phyloP scores from a whole-genome alignment of 2,329 filamentous ascomycete species.

The Orbilia ellipsospora region DNA sequence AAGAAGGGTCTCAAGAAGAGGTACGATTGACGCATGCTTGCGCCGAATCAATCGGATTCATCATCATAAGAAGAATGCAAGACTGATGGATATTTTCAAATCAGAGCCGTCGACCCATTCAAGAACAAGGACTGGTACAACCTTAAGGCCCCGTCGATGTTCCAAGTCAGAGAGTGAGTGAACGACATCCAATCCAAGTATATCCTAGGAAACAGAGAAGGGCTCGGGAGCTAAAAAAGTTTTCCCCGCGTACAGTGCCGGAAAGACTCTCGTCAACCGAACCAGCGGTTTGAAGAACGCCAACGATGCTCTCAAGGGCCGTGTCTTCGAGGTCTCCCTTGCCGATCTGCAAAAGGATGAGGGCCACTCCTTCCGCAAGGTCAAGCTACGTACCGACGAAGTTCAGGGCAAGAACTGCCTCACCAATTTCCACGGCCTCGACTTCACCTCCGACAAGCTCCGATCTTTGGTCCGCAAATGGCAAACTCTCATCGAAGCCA shows the following conservation, averaged over 20 bases:
- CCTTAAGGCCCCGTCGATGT: constrained; percentile 77
- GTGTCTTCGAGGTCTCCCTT: constrained; percentile 98
- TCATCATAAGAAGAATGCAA: neutral
- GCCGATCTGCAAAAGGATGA: constrained; percentile 99
- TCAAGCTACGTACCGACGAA: constrained; percentile 98
- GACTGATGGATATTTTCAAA: constrained; percentile 73
- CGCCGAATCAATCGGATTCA: constrained; percentile 4
- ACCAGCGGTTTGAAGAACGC: constrained; percentile 99
- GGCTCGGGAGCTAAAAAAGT: constrained; percentile 32
- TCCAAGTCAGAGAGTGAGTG: constrained; percentile 42
- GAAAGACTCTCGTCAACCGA: constrained; percentile 99
- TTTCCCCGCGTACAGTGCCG: constrained; percentile 75
- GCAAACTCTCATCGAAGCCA: constrained; percentile 99
- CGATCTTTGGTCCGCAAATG: constrained; percentile 99
- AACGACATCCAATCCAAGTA: constrained; percentile 27
- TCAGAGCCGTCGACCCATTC: constrained; percentile 99
- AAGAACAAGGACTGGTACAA: constrained; percentile 99
- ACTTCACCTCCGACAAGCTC: constrained; percentile 99
- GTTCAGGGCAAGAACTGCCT: constrained; percentile 99
- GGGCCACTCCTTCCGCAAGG: constrained; percentile 99
- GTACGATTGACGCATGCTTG: constrained; percentile 23
- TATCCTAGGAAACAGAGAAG: neutral
- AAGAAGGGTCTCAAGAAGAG: constrained; percentile 75
- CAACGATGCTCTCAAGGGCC: constrained; percentile 98
- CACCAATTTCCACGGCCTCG: constrained; percentile 99